Conservation (phyloP, 352 stramenopile genomes). For the Plasmopara viticola region DNA sequence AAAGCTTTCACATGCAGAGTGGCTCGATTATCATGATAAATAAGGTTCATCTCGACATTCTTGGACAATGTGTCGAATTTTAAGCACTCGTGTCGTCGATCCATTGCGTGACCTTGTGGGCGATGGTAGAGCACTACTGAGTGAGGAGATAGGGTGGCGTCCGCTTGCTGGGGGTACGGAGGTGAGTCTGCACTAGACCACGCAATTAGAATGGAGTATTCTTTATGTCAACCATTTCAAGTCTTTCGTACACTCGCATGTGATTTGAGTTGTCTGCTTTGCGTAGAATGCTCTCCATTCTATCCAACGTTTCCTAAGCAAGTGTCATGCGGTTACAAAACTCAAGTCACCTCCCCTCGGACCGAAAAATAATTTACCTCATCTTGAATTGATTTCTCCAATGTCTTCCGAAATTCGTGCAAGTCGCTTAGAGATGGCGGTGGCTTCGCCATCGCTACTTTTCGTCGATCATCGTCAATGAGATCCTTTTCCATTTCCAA, state of each 20-base stretch:
- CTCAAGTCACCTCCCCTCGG: neutral
- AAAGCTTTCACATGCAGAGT: neutral
- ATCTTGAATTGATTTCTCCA: conserved; percentile 62
- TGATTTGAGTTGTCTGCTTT: conserved; percentile 19
- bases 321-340: conserved; percentile 1
- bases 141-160: conserved; percentile 1
- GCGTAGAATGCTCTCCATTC: conserved; percentile 36
- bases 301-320: conserved; percentile 26
- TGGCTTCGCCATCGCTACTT: conserved; percentile 27
- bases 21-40: conserved; percentile 33
- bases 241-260: conserved; percentile 20
- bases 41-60: conserved; percentile 66
- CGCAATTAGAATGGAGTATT: neutral
- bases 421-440: conserved; percentile 59
- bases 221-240: neutral
- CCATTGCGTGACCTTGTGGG: conserved; percentile 11
- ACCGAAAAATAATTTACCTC: conserved; percentile 23
- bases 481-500: conserved; percentile 84
- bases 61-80: conserved; percentile 67
- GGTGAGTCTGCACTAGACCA: conserved; percentile 8
- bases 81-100: conserved; percentile 42
- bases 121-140: conserved; percentile 5
- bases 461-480: conserved; percentile 62
- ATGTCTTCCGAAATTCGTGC: conserved; percentile 41
- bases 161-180: conserved; percentile 10